Evolutionary conservation across 1,284 basidiomycete species (phyloP).

Genomic region (Grifola frondosa): DNA sequence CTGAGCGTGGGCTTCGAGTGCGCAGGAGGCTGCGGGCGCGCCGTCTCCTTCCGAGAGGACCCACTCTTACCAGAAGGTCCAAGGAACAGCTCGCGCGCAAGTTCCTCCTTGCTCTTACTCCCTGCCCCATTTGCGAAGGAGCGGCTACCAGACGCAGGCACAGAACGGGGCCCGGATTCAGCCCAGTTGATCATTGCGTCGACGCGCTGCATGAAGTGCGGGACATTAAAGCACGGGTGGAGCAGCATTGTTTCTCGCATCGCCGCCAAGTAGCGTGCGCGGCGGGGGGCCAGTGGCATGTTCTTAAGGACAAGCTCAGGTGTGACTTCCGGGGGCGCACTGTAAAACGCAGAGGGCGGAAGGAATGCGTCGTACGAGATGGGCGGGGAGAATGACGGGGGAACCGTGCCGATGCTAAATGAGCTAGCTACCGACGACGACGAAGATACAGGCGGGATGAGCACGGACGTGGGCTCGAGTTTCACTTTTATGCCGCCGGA

Average conservation of each 20-base stretch:
- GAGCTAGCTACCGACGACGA: conserved; percentile 1
- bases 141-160: background rate
- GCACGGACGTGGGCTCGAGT: conserved; percentile 42
- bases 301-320: conserved; percentile 37
- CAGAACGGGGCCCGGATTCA: conserved; percentile 21
- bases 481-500: conserved; percentile 40
- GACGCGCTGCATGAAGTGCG: conserved; percentile 46
- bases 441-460: conserved; percentile 27
- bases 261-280: conserved; percentile 38
- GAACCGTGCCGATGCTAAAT: background rate
- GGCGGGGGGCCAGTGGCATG: conserved; percentile 40
- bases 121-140: conserved; percentile 6
- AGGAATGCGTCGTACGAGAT: conserved; percentile 21
- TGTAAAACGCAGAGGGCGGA: conserved; percentile 14
- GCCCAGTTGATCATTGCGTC: conserved; percentile 46
- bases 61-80: conserved; percentile 13
- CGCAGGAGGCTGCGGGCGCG: conserved; percentile 14
- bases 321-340: conserved; percentile 37
- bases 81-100: conserved; percentile 38
- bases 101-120: conserved; percentile 26
- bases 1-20: conserved; percentile 44
- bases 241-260: conserved; percentile 47
- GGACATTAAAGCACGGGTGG: conserved; percentile 51
- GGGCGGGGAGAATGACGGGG: conserved; percentile 13
- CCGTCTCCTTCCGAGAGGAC: conserved; percentile 1